phyloP scores from a whole-genome alignment of 2,329 filamentous ascomycete genomes.

The Pseudogymnoascus destructans region DNA sequence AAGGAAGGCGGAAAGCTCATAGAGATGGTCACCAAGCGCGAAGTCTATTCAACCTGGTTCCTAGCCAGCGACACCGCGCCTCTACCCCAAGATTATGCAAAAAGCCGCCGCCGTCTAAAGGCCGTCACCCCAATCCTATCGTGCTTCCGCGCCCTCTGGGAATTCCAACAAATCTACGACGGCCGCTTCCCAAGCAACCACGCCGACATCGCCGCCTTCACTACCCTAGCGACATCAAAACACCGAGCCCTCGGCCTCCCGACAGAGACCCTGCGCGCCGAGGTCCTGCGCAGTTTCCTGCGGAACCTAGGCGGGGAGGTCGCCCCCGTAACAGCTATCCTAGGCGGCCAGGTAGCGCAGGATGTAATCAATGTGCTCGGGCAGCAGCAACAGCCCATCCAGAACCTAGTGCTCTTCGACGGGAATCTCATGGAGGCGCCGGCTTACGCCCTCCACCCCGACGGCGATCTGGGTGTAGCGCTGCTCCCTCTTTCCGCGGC shows the following conservation, averaged over 20 bases:
- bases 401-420: slow-evolving; percentile 89
- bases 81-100: slow-evolving; percentile 56
- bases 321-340: slow-evolving; percentile 72
- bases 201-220: slow-evolving; percentile 64
- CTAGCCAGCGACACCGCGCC: slow-evolving; percentile 67
- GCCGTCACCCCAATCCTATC: slow-evolving; percentile 75
- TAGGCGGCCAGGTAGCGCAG: slow-evolving; percentile 84
- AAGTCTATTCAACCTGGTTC: slow-evolving; percentile 77
- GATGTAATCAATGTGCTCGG: slow-evolving; percentile 96
- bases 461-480: slow-evolving; percentile 39
- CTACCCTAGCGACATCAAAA: slow-evolving; percentile 60
- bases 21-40: slow-evolving; percentile 83
- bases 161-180: slow-evolving; percentile 53
- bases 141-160: slow-evolving; percentile 81
- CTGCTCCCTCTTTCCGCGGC: slow-evolving; percentile 29
- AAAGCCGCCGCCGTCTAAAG: slow-evolving; percentile 53
- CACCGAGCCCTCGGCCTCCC: slow-evolving; percentile 64
- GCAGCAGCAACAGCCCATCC: slow-evolving; percentile 81
- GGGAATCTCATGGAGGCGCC: slow-evolving; percentile 66
- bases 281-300: slow-evolving; percentile 71
- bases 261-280: slow-evolving; percentile 49
- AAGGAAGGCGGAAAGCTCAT: slow-evolving; percentile 56
- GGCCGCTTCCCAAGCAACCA: slow-evolving; percentile 41
- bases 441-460: slow-evolving; percentile 71
- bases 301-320: slow-evolving; percentile 78